Evolutionary conservation across 805 yeast genomes (phyloP).

Genomic region (Kregervanrija delftensis): DNA sequence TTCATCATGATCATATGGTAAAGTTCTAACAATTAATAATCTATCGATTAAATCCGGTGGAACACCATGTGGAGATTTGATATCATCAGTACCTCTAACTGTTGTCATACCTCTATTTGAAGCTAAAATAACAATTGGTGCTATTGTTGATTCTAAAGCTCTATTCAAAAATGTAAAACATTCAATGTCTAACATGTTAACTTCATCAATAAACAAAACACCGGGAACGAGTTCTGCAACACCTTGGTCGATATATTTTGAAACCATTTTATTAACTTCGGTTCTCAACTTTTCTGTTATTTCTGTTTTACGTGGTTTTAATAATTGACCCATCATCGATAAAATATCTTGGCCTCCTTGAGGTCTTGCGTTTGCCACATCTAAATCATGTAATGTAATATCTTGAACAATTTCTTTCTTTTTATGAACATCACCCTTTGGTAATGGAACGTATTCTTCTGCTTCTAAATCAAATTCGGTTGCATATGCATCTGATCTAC

Average conservation of each 20-base stretch:
- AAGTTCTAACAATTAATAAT: conserved; percentile 84
- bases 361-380: conserved; percentile 93
- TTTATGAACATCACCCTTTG: conserved; percentile 97
- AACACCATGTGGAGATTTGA: conserved; percentile 92
- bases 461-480: conserved; percentile 98
- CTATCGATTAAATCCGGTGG: conserved; percentile 94
- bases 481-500: conserved; percentile 92
- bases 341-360: conserved; percentile 96
- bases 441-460: conserved; percentile 94
- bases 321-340: conserved; percentile 95
- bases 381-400: conserved; percentile 96
- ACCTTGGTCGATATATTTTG: conserved; percentile 98
- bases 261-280: conserved; percentile 93
- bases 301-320: conserved; percentile 96
- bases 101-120: conserved; percentile 93
- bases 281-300: conserved; percentile 92
- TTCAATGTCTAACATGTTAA: conserved; percentile 96
- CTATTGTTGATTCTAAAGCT: conserved; percentile 92
- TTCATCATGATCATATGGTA: conserved; percentile 72
- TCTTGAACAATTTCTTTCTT: conserved; percentile 95
- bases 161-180: conserved; percentile 92
- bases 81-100: conserved; percentile 85
- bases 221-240: conserved; percentile 98
- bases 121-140: conserved; percentile 97
- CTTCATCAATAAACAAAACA: conserved; percentile 95